phyloP scores from a whole-genome alignment of 2,329 filamentous ascomycete genomes.

The Scolecobasidium constrictum region DNA sequence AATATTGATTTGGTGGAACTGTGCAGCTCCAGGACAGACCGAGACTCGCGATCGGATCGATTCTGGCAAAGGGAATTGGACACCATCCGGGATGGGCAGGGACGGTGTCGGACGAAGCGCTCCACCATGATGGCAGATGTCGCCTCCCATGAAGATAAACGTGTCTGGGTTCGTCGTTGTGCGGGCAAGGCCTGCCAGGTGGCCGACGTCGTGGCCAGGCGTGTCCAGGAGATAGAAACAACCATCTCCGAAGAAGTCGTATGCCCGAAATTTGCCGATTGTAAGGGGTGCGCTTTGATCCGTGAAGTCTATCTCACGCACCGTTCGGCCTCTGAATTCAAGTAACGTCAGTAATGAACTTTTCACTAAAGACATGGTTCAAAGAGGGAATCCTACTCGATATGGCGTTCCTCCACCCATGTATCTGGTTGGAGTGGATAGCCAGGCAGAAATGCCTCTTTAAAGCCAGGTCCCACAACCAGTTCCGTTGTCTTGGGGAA shows the following conservation, averaged over 20 bases:
- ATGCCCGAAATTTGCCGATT: constrained; percentile 35
- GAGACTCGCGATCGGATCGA: too few relatives aligned
- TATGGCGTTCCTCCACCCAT: constrained; percentile 15
- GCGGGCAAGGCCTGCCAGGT: constrained; percentile 11
- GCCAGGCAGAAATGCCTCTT: constrained; percentile 33
- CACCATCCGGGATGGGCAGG: constrained; percentile 25
- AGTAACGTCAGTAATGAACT: constrained; percentile 16
- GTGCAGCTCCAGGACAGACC: constrained; percentile 30
- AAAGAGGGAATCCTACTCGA: too few relatives aligned
- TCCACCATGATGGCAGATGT: constrained; percentile 27
- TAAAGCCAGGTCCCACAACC: constrained; percentile 44
- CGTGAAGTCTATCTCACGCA: constrained; percentile 17
- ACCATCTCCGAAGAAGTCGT: constrained; percentile 46
- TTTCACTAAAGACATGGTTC: too few relatives aligned
- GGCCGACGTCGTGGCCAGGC: constrained; percentile 27
- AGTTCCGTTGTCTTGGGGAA: constrained; percentile 38
- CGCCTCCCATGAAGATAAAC: constrained; percentile 11
- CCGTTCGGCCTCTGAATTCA: constrained; percentile 15
- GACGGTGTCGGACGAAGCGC: constrained; percentile 34
- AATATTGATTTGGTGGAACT: constrained; percentile 26
- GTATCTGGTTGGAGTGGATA: constrained; percentile 26
- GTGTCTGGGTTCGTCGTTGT: constrained; percentile 8
- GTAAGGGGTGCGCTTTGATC: constrained; percentile 16
- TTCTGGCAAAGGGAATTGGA: constrained; percentile 17
- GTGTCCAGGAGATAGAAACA: constrained; percentile 44